A percentile compares a stretch with the other conserved stretches of the same genome.
phyloP scores from a whole-genome alignment of 2,329 filamentous ascomycete species.

The Plectosphaerella plurivora region DNA sequence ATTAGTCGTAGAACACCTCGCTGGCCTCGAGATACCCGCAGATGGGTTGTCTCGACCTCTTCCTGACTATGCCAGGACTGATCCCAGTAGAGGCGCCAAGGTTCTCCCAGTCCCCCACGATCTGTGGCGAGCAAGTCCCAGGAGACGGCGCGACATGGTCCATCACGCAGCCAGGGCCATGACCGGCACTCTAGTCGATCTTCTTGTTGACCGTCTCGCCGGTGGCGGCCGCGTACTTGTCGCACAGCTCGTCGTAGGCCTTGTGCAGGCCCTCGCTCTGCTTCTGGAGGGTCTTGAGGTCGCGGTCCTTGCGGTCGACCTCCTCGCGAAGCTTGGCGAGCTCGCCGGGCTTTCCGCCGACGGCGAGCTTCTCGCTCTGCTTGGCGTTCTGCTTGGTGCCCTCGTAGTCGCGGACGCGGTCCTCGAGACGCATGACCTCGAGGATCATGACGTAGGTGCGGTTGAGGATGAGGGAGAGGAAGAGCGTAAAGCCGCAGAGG shows the following conservation, averaged over 20 bases:
- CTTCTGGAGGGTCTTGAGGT: slow-evolving; percentile 87
- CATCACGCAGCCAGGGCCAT: too few species aligned
- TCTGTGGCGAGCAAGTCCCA: too few species aligned
- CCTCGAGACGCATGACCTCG: slow-evolving; percentile 85
- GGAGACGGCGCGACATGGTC: too few species aligned
- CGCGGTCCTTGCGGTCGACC: slow-evolving; percentile 73
- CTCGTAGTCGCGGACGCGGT: slow-evolving; percentile 82
- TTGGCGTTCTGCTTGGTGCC: slow-evolving; percentile 50
- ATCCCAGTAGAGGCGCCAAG: too few species aligned
- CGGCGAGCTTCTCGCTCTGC: slow-evolving; percentile 66
- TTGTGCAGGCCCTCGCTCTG: slow-evolving; percentile 77
- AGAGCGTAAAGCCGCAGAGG: slow-evolving; percentile 97
- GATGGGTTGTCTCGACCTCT: too few species aligned
- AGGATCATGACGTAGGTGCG: slow-evolving; percentile 98
- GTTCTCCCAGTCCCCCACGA: too few species aligned
- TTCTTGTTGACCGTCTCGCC: slow-evolving; percentile 52
- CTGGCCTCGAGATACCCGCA: too few species aligned
- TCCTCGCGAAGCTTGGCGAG: slow-evolving; percentile 66
- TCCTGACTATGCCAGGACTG: too few species aligned
- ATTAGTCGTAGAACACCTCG: too few species aligned
- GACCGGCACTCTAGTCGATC: slow-evolving; percentile 36
- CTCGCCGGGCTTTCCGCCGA: slow-evolving; percentile 71
- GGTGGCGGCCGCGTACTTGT: slow-evolving; percentile 64
- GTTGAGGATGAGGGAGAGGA: slow-evolving; percentile 97
- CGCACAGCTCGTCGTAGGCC: slow-evolving; percentile 82